Percentiles rank a stretch among this genome's conserved stretches.
Evolutionary conservation across 495 filamentous ascomycete genomes (phyloP).

Genomic region (Aspergillus steynii): DNA sequence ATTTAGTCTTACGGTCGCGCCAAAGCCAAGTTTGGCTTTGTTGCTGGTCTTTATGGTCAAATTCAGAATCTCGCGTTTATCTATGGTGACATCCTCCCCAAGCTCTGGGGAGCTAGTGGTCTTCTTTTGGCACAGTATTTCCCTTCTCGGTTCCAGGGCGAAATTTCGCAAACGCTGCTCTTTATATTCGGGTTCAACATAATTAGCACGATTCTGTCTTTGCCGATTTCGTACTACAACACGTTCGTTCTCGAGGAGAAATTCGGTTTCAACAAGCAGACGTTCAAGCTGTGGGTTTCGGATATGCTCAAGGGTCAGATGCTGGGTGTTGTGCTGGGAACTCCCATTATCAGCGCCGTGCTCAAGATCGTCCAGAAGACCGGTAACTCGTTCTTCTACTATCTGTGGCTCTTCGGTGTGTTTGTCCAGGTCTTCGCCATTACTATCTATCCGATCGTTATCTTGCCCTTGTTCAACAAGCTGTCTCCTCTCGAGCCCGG

Average conservation of each 20-base stretch:
- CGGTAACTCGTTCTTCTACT: slow-evolving; percentile 92
- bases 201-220: slow-evolving; percentile 70
- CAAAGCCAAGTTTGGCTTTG: slow-evolving; percentile 84
- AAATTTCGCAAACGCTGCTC: slow-evolving; percentile 89
- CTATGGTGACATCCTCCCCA: slow-evolving; percentile 85
- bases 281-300: slow-evolving; percentile 79
- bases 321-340: slow-evolving; percentile 73
- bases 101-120: slow-evolving; percentile 83
- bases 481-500: slow-evolving; percentile 89
- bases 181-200: slow-evolving; percentile 88
- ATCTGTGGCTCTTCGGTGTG: slow-evolving; percentile 90
- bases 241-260: slow-evolving; percentile 95
- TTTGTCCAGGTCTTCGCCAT: slow-evolving; percentile 89
- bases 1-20: slow-evolving; percentile 84
- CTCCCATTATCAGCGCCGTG: slow-evolving; percentile 87
- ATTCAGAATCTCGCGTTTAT: slow-evolving; percentile 84
- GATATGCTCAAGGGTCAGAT: slow-evolving; percentile 91
- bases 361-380: slow-evolving; percentile 89
- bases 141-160: slow-evolving; percentile 78
- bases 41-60: slow-evolving; percentile 80
- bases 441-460: slow-evolving; percentile 92
- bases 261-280: slow-evolving; percentile 99
- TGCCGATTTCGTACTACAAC: slow-evolving; percentile 87
- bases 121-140: slow-evolving; percentile 68
- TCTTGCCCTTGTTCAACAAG: slow-evolving; percentile 97